phyloP scores from a whole-genome alignment of 495 filamentous ascomycete genomes.

The Amphirosellinia nigrospora region DNA sequence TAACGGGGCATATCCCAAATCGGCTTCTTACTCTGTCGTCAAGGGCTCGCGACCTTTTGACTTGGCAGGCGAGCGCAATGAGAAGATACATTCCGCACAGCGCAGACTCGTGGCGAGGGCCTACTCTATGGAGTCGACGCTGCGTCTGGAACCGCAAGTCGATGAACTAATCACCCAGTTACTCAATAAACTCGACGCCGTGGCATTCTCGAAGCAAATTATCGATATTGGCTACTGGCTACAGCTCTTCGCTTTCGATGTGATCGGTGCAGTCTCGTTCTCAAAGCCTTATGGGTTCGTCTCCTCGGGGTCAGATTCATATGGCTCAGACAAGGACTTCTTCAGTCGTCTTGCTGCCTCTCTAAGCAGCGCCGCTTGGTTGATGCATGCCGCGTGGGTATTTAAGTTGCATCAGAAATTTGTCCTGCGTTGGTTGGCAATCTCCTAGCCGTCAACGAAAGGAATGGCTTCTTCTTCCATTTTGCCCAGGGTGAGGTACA shows the following conservation, averaged over 20 bases:
- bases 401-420: constrained; percentile 5
- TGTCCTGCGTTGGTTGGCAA: constrained; percentile 12
- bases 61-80: constrained; percentile 22
- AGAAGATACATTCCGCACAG: constrained; percentile 27
- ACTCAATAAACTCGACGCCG: constrained; percentile 3
- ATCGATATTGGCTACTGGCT: constrained; percentile 21
- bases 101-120: constrained; percentile 27
- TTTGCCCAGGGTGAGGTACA: constrained; percentile 16
- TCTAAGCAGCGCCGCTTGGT: background rate
- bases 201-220: background rate
- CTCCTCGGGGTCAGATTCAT: constrained; percentile 11
- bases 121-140: constrained; percentile 27
- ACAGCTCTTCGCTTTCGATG: constrained; percentile 24
- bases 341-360: background rate
- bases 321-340: background rate
- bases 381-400: constrained; percentile 13
- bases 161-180: constrained; percentile 14
- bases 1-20: constrained; percentile 16
- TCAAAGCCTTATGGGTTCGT: constrained; percentile 25
- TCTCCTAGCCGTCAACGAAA: constrained; percentile 16
- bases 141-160: constrained; percentile 24
- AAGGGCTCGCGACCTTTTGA: constrained; percentile 27
- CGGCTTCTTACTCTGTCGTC: constrained; percentile 14
- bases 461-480: constrained; percentile 20
- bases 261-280: constrained; percentile 27